Evolutionary conservation across 805 yeast species (phyloP).

Genomic region (Nakazawaea populi): DNA sequence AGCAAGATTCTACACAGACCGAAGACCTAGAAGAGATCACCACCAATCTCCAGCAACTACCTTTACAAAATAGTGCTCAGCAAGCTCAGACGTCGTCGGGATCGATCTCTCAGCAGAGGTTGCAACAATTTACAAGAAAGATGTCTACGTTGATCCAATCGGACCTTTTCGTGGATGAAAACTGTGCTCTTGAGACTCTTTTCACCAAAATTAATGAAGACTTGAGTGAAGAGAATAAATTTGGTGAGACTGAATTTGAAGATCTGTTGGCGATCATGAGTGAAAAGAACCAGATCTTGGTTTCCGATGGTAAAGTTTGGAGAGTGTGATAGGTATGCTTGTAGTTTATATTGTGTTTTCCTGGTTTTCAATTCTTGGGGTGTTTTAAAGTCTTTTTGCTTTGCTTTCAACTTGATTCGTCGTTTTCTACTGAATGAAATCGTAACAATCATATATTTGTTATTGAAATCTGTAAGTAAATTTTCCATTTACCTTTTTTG

Average conservation of each 20-base stretch:
- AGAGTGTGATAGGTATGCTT: constrained; percentile 23
- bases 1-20: constrained; percentile 18
- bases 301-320: constrained; percentile 43
- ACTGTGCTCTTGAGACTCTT: constrained; percentile 20
- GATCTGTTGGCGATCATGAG: constrained; percentile 38
- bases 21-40: constrained; percentile 17
- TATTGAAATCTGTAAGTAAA: too few relatives aligned
- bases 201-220: constrained; percentile 13
- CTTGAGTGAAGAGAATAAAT: constrained; percentile 40
- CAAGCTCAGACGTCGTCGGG: constrained; percentile 16
- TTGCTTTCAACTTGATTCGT: neutral
- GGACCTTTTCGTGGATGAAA: constrained; percentile 37
- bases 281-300: constrained; percentile 39
- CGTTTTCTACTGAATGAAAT: neutral
- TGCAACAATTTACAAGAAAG: constrained; percentile 36
- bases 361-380: neutral
- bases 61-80: neutral
- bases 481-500: too few relatives aligned
- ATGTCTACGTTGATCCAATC: constrained; percentile 42
- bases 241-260: constrained; percentile 34
- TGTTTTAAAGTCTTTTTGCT: neutral
- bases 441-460: too few relatives aligned
- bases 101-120: constrained; percentile 44
- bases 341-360: neutral
- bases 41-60: constrained; percentile 1